Conservation (phyloP, 2,329 filamentous ascomycete species). For the Emergomyces orientalis region DNA sequence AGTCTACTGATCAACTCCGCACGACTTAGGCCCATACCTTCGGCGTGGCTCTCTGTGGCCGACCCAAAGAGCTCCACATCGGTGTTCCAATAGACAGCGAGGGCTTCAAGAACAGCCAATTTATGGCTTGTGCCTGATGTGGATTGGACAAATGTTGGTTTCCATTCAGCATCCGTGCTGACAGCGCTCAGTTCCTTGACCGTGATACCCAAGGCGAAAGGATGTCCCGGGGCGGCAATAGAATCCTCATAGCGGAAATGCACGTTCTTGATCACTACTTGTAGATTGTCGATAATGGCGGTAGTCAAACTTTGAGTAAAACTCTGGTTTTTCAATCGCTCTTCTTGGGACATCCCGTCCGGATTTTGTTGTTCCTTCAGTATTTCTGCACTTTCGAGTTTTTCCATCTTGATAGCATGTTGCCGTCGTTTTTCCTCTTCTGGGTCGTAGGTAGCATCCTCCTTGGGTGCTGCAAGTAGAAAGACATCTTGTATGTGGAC, state of each 20-base stretch:
- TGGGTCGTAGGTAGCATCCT: constrained; percentile 86
- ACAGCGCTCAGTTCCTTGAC: constrained; percentile 95
- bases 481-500: constrained; percentile 96
- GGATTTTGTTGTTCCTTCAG: constrained; percentile 79
- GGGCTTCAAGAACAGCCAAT: constrained; percentile 75
- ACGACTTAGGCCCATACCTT: constrained; percentile 54
- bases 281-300: constrained; percentile 96
- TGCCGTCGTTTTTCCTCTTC: constrained; percentile 81
- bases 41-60: constrained; percentile 52
- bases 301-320: constrained; percentile 92
- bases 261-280: constrained; percentile 96
- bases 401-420: constrained; percentile 96
- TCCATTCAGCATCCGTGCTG: constrained; percentile 91
- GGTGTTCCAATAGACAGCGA: constrained; percentile 98
- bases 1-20: constrained; percentile 69
- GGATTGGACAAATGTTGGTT: constrained; percentile 89
- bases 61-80: constrained; percentile 76
- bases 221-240: constrained; percentile 86
- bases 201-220: constrained; percentile 85
- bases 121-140: constrained; percentile 80
- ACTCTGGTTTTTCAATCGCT: constrained; percentile 95
- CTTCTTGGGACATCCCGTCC: constrained; percentile 89
- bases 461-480: constrained; percentile 85
- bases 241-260: constrained; percentile 97
- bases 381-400: constrained; percentile 90